Conservation (phyloP, 306 rosid genomes). For the Vigna mungo region DNA sequence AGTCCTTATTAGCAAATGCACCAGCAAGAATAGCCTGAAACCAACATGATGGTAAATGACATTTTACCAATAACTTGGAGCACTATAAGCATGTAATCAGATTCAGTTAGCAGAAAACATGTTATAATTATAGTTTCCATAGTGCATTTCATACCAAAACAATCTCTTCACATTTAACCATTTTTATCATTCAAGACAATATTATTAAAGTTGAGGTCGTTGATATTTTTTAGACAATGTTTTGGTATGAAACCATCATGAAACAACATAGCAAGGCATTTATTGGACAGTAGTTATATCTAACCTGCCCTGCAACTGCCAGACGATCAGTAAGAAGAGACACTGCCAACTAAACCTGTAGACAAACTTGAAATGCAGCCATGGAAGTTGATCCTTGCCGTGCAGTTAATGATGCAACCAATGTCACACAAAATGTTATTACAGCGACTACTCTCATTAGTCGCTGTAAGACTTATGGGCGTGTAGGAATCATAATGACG, state of each 20-base stretch:
- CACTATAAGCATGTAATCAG: not conserved
- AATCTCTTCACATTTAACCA: not conserved
- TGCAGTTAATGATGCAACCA: constrained; percentile 92
- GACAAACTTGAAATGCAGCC: constrained; percentile 98
- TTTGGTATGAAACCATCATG: constrained; percentile 1
- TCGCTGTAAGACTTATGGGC: constrained; percentile 43
- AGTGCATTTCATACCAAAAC: not conserved
- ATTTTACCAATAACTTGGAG: not conserved
- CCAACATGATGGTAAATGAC: constrained; percentile 14
- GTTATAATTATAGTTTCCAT: not conserved
- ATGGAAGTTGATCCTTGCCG: constrained; percentile 83
- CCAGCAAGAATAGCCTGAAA: constrained; percentile 89
- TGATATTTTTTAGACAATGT: not conserved
- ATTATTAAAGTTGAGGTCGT: not conserved
- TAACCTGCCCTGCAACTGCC: constrained; percentile 97
- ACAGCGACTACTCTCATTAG: constrained; percentile 93
- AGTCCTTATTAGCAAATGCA: constrained; percentile 88
- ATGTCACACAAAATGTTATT: constrained; percentile 94
- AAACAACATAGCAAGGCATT: constrained; percentile 11
- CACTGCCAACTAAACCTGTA: constrained; percentile 94
- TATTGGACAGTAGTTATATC: constrained; percentile 33
- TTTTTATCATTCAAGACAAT: not conserved
- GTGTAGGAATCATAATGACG: constrained; percentile 46
- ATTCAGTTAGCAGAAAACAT: not conserved
- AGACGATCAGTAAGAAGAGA: constrained; percentile 96